phyloP scores from a whole-genome alignment of 495 filamentous ascomycete species.

The Glonium stellatum region DNA sequence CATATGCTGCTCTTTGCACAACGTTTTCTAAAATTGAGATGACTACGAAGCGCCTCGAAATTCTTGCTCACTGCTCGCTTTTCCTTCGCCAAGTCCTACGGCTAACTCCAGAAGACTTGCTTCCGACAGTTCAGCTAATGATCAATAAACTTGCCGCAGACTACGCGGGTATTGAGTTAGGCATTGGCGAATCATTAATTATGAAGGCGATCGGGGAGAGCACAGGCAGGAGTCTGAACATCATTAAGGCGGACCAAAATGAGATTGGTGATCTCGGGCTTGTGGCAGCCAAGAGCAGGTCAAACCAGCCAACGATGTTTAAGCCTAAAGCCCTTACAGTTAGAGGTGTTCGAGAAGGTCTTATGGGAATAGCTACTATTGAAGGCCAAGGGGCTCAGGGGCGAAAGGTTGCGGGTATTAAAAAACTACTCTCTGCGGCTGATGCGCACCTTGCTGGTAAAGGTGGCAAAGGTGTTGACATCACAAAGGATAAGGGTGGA shows the following conservation, averaged over 20 bases:
- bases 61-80: constrained; percentile 77
- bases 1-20: constrained; percentile 88
- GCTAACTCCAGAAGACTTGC: constrained; percentile 78
- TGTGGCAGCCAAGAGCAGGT: constrained; percentile 89
- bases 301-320: constrained; percentile 94
- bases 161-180: constrained; percentile 90
- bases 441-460: constrained; percentile 65
- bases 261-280: constrained; percentile 93
- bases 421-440: constrained; percentile 83
- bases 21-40: constrained; percentile 92
- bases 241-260: constrained; percentile 90
- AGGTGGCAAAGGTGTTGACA: constrained; percentile 63
- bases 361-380: constrained; percentile 81
- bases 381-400: constrained; percentile 82
- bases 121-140: constrained; percentile 87
- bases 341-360: constrained; percentile 74
- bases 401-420: constrained; percentile 88
- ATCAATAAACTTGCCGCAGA: constrained; percentile 96
- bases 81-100: constrained; percentile 90
- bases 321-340: constrained; percentile 89
- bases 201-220: constrained; percentile 97
- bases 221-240: constrained; percentile 75
- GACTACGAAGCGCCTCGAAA: constrained; percentile 83
- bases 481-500: constrained; percentile 87
- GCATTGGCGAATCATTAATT: constrained; percentile 93